Base-by-base conservation (phyloP, 495 filamentous ascomycete genomes). In the Penicillium nucicola region DNA sequence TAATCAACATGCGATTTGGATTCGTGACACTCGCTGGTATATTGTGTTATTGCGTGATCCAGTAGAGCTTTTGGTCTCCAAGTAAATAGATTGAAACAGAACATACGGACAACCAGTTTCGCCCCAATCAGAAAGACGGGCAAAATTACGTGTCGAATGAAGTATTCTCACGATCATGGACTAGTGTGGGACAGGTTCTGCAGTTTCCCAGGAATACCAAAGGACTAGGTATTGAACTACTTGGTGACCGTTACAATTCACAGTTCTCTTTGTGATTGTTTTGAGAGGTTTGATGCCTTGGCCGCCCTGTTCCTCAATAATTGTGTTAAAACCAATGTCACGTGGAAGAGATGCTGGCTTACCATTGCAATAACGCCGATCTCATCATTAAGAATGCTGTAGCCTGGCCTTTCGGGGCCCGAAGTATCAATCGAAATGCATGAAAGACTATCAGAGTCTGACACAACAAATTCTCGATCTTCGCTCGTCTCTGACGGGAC, bases 401-500 rank as follows among this genome's bases (percentile, higher is more conserved):
- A 9, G 17, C 4, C 15, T 17, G 35, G 11, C 5, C 15, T 17
- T 15, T 38, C 35, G 8, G 35, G 14, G 15, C 4, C 35, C 8
- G 35, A 38, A 17, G 14, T 15, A 3, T 38, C 18, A 2, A 10
- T 10, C 18, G 38, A 42, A 13, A 22, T 12, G 15, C 35, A 18
- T 14, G 48, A 50, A 14, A 50, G 18, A 4, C 22, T 30, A 13
- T 50, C 48, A 14, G 48, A 33, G 34, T 50, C 48, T 7, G 48
- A 42, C 4, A 43, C 38, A 22, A 50, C 38, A 23, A 50, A 50
- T 15, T 42, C 48, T 9, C 48, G 37, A 25, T 50, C 48, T 50
- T 50, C 48, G 31, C 48, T 50, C 41, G 39, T 50, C 15, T 50
- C 48, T 23, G 48, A 50, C 12, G 37, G 48, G 30, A 50, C 23